Percentiles rank a stretch among this genome's conserved stretches.
Conservation (phyloP, 2,329 filamentous ascomycete genomes). For the Diaporthe aspalathi region DNA sequence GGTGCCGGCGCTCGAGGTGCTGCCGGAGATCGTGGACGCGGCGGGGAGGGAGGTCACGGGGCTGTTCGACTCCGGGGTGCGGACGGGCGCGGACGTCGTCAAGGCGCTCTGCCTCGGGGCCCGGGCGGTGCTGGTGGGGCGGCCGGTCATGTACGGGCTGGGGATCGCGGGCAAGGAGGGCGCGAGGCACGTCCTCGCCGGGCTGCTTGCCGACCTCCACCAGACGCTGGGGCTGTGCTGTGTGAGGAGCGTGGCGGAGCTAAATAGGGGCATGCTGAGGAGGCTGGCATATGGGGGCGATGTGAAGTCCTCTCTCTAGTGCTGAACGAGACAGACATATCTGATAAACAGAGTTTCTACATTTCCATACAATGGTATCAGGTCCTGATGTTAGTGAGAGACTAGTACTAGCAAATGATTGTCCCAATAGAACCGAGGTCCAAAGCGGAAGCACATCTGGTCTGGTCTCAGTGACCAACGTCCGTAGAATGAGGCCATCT, state of each 20-base stretch:
- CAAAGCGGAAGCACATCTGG: too few relatives aligned
- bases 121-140: conserved; percentile 66
- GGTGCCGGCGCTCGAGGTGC: conserved; percentile 64
- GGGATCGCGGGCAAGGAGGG: conserved; percentile 66
- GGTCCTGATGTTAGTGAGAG: too few relatives aligned
- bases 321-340: background rate
- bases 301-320: conserved; percentile 38
- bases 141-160: conserved; percentile 69
- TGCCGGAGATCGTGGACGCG: conserved; percentile 71
- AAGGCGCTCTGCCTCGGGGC: conserved; percentile 68
- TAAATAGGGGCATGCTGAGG: conserved; percentile 50
- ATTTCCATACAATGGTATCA: background rate
- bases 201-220: conserved; percentile 64
- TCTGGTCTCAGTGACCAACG: too few relatives aligned
- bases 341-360: too few relatives aligned
- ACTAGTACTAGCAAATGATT: too few relatives aligned
- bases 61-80: conserved; percentile 70
- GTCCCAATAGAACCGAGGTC: too few relatives aligned
- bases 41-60: conserved; percentile 70
- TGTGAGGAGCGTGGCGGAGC: conserved; percentile 55
- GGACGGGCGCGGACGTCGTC: conserved; percentile 67
- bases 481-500: too few relatives aligned
- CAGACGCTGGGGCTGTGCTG: conserved; percentile 67
- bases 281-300: conserved; percentile 50
- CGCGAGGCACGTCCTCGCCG: conserved; percentile 62